Evolutionary conservation across 2,329 filamentous ascomycete species (phyloP).

Genomic region (Colletotrichum godetiae): DNA sequence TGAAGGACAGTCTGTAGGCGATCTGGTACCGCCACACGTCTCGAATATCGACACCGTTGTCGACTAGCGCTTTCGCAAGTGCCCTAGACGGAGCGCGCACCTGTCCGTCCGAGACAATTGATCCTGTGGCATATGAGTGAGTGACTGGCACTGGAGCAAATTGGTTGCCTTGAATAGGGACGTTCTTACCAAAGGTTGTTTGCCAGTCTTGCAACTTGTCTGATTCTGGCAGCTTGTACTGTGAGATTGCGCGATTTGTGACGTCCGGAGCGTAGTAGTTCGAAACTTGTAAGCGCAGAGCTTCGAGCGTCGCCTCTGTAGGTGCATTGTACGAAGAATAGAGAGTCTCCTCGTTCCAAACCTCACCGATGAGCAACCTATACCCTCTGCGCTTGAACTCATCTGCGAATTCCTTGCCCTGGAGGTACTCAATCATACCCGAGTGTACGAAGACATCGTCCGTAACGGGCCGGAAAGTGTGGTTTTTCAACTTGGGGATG

Average conservation of each 20-base stretch:
- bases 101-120: conserved; percentile 53
- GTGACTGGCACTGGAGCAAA: not conserved
- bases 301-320: conserved; percentile 44
- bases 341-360: conserved; percentile 55
- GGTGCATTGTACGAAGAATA: conserved; percentile 54
- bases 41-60: conserved; percentile 45
- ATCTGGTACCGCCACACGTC: conserved; percentile 56
- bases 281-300: conserved; percentile 49
- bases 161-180: not conserved
- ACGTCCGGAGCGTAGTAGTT: conserved; percentile 57
- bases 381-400: conserved; percentile 49
- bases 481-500: conserved; percentile 52
- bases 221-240: conserved; percentile 48
- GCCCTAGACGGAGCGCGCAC: conserved; percentile 50
- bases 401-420: conserved; percentile 48
- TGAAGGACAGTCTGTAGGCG: conserved; percentile 54
- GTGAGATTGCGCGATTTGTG: conserved; percentile 47
- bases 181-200: conserved; percentile 46
- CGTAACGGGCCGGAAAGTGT: conserved; percentile 58
- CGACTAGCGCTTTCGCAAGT: conserved; percentile 43
- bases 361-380: conserved; percentile 54
- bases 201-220: conserved; percentile 48
- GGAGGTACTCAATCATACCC: conserved; percentile 51
- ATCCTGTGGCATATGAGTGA: not conserved
- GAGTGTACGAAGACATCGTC: conserved; percentile 53